Conservation (phyloP, 129 eudicot species). For the Escallonia herrerae region DNA sequence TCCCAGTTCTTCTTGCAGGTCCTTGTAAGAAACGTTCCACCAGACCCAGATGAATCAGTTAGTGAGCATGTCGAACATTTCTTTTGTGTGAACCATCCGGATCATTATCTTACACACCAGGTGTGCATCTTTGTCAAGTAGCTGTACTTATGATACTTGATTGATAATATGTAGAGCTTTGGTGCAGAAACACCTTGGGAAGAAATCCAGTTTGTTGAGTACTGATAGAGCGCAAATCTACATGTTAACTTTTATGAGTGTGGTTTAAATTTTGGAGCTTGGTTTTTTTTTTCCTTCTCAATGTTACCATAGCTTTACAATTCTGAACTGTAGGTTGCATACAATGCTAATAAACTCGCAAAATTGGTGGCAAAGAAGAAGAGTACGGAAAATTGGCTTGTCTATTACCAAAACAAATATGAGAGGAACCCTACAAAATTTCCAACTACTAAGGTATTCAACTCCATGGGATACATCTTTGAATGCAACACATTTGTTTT, state of each 20-base stretch:
- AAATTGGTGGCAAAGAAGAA: conserved; percentile 61
- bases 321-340: conserved; percentile 52
- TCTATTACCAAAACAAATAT: conserved; percentile 70
- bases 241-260: background rate
- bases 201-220: background rate
- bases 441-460: conserved; percentile 71
- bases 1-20: conserved; percentile 44
- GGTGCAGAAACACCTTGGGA: background rate
- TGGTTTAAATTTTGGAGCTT: background rate
- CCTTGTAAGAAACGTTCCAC: conserved; percentile 91
- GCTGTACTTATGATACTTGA: background rate
- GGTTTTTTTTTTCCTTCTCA: background rate
- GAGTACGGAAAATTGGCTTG: conserved; percentile 63
- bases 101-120: conserved; percentile 81
- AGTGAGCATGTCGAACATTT: conserved; percentile 93
- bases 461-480: conserved; percentile 7
- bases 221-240: background rate
- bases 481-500: background rate
- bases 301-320: background rate
- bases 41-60: conserved; percentile 86
- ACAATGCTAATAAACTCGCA: conserved; percentile 89
- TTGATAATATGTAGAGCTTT: background rate
- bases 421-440: conserved; percentile 60
- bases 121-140: conserved; percentile 25
- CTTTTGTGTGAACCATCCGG: conserved; percentile 91